Conservation (phyloP, 2,329 filamentous ascomycete species). For the Neonectria coccinea region DNA sequence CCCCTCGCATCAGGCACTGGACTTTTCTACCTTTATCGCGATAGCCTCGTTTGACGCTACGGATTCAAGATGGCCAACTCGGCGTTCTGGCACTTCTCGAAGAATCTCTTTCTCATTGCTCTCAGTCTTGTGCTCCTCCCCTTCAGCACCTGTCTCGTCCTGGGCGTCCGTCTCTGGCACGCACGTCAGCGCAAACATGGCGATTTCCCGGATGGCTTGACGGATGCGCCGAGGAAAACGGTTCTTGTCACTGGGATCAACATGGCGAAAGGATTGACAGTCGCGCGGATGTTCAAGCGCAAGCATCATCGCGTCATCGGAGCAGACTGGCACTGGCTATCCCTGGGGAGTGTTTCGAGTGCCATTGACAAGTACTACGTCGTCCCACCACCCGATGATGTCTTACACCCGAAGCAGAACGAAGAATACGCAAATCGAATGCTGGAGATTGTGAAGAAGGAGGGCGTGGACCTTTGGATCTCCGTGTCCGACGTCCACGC, state of each 20-base stretch:
- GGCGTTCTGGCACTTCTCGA: slow-evolving; percentile 34
- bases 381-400: slow-evolving; percentile 48
- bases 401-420: slow-evolving; percentile 32
- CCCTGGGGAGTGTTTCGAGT: slow-evolving; percentile 68
- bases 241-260: slow-evolving; percentile 79
- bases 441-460: slow-evolving; percentile 67
- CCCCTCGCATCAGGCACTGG: neutral
- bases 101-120: slow-evolving; percentile 41
- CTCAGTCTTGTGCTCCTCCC: slow-evolving; percentile 59
- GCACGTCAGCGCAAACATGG: neutral
- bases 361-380: slow-evolving; percentile 67
- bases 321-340: slow-evolving; percentile 70
- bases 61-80: neutral
- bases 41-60: neutral
- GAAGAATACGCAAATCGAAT: slow-evolving; percentile 68
- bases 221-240: slow-evolving; percentile 48
- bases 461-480: slow-evolving; percentile 78
- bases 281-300: slow-evolving; percentile 74
- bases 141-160: slow-evolving; percentile 57
- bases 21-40: neutral
- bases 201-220: neutral
- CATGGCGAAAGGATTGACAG: slow-evolving; percentile 76
- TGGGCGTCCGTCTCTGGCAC: slow-evolving; percentile 45
- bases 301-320: slow-evolving; percentile 78
- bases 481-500: slow-evolving; percentile 77